Evolutionary conservation across 176 grass and related monocot species (phyloP), one percentile per base, ranked within the genome.

Genomic region (Avena atlantica): DNA sequence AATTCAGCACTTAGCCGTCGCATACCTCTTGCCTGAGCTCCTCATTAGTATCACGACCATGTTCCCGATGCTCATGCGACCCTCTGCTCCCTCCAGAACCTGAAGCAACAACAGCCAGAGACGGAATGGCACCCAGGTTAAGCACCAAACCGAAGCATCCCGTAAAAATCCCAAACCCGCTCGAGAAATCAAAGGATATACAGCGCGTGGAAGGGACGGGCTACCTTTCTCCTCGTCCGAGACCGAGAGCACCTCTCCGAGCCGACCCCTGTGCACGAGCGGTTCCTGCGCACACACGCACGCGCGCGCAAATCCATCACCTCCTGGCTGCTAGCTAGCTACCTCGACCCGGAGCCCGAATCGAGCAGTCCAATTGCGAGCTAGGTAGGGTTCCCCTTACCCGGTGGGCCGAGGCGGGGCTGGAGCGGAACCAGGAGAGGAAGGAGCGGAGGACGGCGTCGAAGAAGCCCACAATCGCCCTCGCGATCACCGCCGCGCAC

Each of bases 381-480:
- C 1, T 23, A 49, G 55, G 1, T 15, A 53, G 21, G 56, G 63
- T 15, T 73, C 15, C 15, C 13, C 42, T 86, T 92, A 87, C 78
- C 4, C 42, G 45, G 81, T 31, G 59, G 19, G 37, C 6, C 55
- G 92, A 37, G 31, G 81, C 72, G 72, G 56, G 58, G 62, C 51
- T 59, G 34, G 11, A 14, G 49, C 86, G 83, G 61, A 95, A 95
- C 68, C 70, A 92, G 8, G 88, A 95, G 27, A 55, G 69, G 88
- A 91, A 86, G 73, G 62, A 95, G 52, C 34, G 63, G 34, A 95
- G 83, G 81, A 91, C 52, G 31, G 93, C 81, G 80, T 91, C 78
- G 61, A 95, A 87, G 83, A 93, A 91, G 15, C 23, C 50, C 31
- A 95, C 75, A 14, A 89, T 77, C n/a, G 76, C 68, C 80, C 71